A percentile compares a stretch with the other conserved stretches of the same genome.
Evolutionary conservation across 179 eudicot species (phyloP).

Genomic region (Spinacia oleracea): DNA sequence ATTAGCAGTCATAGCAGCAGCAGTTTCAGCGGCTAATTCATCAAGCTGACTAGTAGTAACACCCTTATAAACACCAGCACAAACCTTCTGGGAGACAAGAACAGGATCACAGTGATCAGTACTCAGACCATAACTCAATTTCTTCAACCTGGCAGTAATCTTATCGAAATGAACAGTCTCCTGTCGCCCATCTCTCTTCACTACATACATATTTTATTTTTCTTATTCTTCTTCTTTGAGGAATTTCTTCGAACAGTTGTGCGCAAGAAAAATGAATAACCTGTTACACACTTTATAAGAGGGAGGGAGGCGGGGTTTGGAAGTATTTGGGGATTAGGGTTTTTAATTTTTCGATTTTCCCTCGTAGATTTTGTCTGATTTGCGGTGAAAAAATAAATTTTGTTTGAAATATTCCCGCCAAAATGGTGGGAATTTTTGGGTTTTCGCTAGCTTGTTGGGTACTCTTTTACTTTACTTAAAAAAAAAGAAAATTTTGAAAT

Average conservation of each 20-base stretch:
- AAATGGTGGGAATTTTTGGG: not conserved
- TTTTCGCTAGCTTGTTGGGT: constrained; percentile 13
- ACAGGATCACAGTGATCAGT: constrained; percentile 83
- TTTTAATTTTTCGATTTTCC: constrained; percentile 20
- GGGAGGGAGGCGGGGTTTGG: constrained; percentile 4
- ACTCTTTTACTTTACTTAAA: not conserved
- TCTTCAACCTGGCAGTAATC: constrained; percentile 55
- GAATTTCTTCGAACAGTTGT: constrained; percentile 42
- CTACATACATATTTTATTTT: constrained; percentile 39
- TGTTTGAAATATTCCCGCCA: constrained; percentile 36
- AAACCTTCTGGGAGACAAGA: constrained; percentile 82
- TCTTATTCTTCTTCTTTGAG: not conserved
- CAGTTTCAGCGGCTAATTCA: constrained; percentile 96
- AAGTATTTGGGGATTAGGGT: constrained; percentile 29
- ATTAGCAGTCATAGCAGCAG: constrained; percentile 88
- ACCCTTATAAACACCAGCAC: constrained; percentile 91
- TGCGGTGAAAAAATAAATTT: constrained; percentile 16
- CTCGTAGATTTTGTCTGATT: constrained; percentile 23
- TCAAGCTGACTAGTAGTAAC: constrained; percentile 90
- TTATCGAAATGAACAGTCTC: constrained; percentile 45
- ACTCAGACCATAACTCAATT: constrained; percentile 80
- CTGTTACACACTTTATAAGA: constrained; percentile 5
- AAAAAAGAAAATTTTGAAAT: not conserved
- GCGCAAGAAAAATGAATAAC: not conserved
- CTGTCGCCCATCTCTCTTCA: constrained; percentile 53